Percentiles rank a stretch among this genome's conserved stretches.
phyloP scores from a whole-genome alignment of 805 yeast genomes.

The Yueomyces sinensis region DNA sequence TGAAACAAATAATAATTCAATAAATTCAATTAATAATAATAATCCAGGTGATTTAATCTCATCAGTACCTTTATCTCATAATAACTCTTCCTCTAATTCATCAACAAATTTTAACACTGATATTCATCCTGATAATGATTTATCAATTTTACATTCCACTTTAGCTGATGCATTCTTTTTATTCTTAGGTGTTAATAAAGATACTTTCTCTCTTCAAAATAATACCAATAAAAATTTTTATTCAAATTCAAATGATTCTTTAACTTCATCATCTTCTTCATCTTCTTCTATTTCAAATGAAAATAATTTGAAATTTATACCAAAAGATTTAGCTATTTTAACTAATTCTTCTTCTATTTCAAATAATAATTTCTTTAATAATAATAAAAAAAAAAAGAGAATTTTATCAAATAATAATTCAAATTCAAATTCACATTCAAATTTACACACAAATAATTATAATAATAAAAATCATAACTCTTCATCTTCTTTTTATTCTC shows the following conservation, averaged over 20 bases:
- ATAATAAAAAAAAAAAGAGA: not conserved
- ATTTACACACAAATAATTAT: constrained; percentile 16
- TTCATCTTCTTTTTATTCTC: not conserved
- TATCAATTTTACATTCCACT: constrained; percentile 46
- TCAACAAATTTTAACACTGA: not conserved
- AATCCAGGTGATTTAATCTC: constrained; percentile 83
- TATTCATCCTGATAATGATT: constrained; percentile 61
- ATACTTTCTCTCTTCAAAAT: constrained; percentile 7
- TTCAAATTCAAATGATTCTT: not conserved
- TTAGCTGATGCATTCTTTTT: constrained; percentile 59
- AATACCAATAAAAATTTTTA: not conserved
- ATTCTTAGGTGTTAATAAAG: constrained; percentile 47
- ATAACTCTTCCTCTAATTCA: not conserved
- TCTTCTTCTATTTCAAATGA: not conserved
- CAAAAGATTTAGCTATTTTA: not conserved
- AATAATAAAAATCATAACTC: not conserved
- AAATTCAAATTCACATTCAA: not conserved
- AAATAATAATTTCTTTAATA: not conserved
- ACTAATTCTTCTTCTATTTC: not conserved
- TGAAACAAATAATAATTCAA: not conserved
- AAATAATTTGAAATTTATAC: too few relatives aligned
- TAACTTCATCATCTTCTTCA: not conserved
- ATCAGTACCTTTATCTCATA: constrained; percentile 51
- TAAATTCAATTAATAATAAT: too few relatives aligned
- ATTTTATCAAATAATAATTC: not conserved